A percentile compares a stretch with the other conserved stretches of the same genome.
phyloP scores from a whole-genome alignment of 1,139 yeast genomes.

The Pichia inconspicua region DNA sequence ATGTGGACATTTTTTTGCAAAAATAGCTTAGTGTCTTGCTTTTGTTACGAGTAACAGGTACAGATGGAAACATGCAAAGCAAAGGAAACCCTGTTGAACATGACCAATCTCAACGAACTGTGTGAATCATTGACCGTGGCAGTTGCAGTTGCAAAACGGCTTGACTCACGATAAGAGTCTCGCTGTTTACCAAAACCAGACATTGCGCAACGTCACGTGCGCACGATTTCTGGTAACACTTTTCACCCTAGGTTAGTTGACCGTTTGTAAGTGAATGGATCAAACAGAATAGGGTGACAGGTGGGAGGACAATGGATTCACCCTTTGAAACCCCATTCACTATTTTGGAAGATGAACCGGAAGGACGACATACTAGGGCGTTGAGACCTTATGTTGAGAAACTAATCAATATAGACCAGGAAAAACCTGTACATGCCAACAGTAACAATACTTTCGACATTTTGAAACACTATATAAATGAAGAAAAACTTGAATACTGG shows the following conservation, averaged over 20 bases:
- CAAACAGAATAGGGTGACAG: not conserved
- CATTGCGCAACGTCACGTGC: constrained; percentile 4
- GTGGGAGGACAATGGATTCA: not conserved
- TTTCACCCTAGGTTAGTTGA: not conserved
- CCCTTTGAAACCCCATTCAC: constrained; percentile 9
- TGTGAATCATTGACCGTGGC: not conserved
- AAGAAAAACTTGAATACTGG: constrained; percentile 20
- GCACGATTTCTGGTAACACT: not conserved
- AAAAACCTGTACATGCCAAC: constrained; percentile 11
- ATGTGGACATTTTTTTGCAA: constrained; percentile 7
- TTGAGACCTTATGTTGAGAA: constrained; percentile 8
- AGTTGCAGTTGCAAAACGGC: not conserved
- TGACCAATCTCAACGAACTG: not conserved
- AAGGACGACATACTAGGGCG: constrained; percentile 2
- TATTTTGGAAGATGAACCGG: constrained; percentile 3
- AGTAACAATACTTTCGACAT: constrained; percentile 14
- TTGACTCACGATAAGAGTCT: not conserved
- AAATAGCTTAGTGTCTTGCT: too few species aligned
- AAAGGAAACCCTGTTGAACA: too few species aligned
- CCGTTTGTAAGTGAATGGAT: not conserved
- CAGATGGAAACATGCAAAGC: not conserved
- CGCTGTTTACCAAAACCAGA: not conserved
- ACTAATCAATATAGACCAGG: constrained; percentile 1
- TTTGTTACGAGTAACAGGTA: not conserved
- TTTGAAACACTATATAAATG: constrained; percentile 12